Conservation (phyloP, 2,329 filamentous ascomycete genomes). For the Albifimbria verrucaria region DNA sequence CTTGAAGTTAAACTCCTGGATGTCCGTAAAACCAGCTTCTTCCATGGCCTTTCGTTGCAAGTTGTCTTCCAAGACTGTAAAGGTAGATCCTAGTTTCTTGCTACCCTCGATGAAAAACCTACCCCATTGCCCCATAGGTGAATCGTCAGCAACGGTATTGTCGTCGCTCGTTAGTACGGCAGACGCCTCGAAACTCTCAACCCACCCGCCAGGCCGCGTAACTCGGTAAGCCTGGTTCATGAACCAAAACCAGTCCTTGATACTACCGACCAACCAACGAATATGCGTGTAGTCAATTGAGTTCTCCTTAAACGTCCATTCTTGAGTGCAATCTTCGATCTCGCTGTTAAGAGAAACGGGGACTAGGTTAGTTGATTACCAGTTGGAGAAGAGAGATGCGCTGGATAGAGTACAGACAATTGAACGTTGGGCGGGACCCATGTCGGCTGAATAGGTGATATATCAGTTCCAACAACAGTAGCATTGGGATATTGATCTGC, state of each 20-base stretch:
- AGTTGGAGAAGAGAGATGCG: too few species aligned
- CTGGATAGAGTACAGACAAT: neutral
- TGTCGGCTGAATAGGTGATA: constrained; percentile 29
- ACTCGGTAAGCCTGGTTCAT: neutral
- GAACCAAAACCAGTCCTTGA: neutral
- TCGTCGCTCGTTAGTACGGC: neutral
- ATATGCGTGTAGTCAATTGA: neutral
- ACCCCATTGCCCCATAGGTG: neutral
- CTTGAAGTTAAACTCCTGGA: neutral
- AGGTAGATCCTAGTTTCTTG: neutral
- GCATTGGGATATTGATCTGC: constrained; percentile 24
- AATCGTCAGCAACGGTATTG: neutral
- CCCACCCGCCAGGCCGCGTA: neutral
- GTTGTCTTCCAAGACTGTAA: neutral
- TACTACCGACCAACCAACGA: neutral
- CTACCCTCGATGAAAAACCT: neutral
- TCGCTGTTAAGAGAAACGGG: neutral
- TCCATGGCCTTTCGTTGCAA: neutral
- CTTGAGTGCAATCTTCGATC: neutral
- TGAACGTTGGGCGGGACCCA: constrained; percentile 23
- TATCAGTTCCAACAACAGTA: constrained; percentile 29
- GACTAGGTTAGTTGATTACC: neutral
- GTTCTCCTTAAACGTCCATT: neutral
- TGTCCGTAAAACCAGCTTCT: neutral
- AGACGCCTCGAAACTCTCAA: neutral